Evolutionary conservation across 345 rosid species (phyloP).

Genomic region (Anastatica hierochuntica): DNA sequence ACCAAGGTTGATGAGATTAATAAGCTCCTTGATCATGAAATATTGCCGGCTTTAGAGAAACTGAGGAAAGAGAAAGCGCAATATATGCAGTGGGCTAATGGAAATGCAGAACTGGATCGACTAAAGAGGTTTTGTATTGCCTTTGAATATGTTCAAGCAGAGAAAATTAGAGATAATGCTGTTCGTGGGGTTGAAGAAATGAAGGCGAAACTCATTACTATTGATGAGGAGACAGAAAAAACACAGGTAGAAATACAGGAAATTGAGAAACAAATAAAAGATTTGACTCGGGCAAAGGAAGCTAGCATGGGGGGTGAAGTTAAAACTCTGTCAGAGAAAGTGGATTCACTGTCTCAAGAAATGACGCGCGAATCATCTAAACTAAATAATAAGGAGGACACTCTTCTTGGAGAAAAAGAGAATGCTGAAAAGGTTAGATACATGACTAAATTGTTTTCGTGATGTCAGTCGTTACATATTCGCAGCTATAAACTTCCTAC

Average conservation of each 20-base stretch:
- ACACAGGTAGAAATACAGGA: conserved; percentile 40
- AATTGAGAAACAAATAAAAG: conserved; percentile 51
- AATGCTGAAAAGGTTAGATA: conserved; percentile 68
- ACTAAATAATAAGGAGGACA: conserved; percentile 67
- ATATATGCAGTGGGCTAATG: conserved; percentile 97
- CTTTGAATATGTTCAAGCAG: conserved; percentile 29
- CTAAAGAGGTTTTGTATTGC: conserved; percentile 28
- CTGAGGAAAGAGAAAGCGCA: conserved; percentile 81
- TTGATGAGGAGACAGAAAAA: conserved; percentile 43
- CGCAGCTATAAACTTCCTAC: conserved; percentile 1
- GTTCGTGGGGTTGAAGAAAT: conserved; percentile 29
- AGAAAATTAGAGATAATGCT: conserved; percentile 20
- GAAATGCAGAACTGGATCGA: conserved; percentile 31
- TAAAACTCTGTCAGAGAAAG: conserved; percentile 59
- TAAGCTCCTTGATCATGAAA: conserved; percentile 84
- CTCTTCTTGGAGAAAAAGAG: conserved; percentile 55
- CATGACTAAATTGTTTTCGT: conserved; percentile 35
- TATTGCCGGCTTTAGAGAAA: conserved; percentile 88
- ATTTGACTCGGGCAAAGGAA: conserved; percentile 70
- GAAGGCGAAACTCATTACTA: conserved; percentile 46
- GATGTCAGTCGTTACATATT: not conserved
- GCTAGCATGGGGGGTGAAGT: conserved; percentile 89
- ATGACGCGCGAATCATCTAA: conserved; percentile 68
- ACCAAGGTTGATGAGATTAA: conserved; percentile 90
- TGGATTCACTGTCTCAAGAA: conserved; percentile 60